Evolutionary conservation across 106 monocot species (phyloP).

Genomic region (Narthecium ossifragum): DNA sequence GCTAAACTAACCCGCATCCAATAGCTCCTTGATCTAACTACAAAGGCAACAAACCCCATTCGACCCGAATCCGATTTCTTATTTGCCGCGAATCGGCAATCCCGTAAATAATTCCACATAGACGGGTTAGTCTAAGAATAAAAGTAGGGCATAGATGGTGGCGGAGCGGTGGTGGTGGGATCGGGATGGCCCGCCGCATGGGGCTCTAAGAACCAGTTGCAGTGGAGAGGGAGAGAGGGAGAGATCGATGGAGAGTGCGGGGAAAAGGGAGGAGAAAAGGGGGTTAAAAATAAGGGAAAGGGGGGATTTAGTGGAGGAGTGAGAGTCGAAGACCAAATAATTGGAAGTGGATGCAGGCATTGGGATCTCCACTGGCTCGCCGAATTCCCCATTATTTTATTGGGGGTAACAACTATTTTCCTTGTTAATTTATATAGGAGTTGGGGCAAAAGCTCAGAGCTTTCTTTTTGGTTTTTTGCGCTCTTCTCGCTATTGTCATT

Average conservation of each 20-base stretch:
- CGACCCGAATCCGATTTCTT: too few species aligned
- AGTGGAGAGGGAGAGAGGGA: not conserved
- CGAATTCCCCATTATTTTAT: not conserved
- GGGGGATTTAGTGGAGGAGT: conserved; percentile 1
- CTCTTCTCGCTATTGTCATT: not conserved
- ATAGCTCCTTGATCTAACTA: too few species aligned
- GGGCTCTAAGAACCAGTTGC: not conserved
- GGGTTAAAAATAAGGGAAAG: not conserved
- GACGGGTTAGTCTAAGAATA: not conserved
- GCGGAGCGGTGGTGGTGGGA: not conserved
- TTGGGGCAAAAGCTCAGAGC: too few species aligned
- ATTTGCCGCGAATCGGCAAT: not conserved
- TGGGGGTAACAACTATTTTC: not conserved
- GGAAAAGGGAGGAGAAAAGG: not conserved
- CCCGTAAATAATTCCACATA: not conserved
- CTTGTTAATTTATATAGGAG: not conserved
- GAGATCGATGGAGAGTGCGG: not conserved
- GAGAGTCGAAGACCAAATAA: not conserved
- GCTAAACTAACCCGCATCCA: too few species aligned
- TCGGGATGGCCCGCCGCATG: too few species aligned
- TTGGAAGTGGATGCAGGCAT: not conserved
- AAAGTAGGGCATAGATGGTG: not conserved
- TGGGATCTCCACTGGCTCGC: conserved; percentile 5
- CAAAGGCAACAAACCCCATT: too few species aligned
- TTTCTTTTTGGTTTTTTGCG: not conserved